A percentile compares a stretch with the other conserved stretches of the same genome.
Conservation (phyloP, 2,329 filamentous ascomycete species). For the Fusarium transvaalense region DNA sequence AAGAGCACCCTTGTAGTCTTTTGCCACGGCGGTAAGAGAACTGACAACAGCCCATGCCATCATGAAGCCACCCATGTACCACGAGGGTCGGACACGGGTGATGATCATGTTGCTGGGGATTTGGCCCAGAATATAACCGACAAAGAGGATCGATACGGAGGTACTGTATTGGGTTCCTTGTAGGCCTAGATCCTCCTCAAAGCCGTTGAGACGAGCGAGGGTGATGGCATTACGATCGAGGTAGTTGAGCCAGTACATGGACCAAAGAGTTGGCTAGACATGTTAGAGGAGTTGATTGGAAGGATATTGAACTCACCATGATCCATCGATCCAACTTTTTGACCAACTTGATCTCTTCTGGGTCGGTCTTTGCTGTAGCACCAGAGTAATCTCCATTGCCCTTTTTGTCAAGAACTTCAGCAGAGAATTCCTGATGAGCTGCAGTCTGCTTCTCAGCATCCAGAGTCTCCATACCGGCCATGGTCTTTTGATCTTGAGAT, state of each 20-base stretch:
- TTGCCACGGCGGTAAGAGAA: conserved; percentile 56
- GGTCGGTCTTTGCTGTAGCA: conserved; percentile 38
- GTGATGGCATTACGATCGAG: conserved; percentile 69
- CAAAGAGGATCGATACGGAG: conserved; percentile 54
- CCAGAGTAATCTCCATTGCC: conserved; percentile 42
- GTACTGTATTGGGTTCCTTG: conserved; percentile 54
- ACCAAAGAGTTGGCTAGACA: conserved; percentile 52
- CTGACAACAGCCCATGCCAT: conserved; percentile 57
- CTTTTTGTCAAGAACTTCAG: conserved; percentile 38
- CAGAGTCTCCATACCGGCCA: conserved; percentile 6
- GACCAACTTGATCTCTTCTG: conserved; percentile 37
- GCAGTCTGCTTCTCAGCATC: conserved; percentile 40
- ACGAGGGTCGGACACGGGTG: conserved; percentile 57
- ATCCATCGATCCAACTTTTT: conserved; percentile 41
- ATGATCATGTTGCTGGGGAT: conserved; percentile 59
- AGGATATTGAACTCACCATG: conserved; percentile 12
- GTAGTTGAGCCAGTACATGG: conserved; percentile 58
- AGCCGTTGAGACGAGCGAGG: conserved; percentile 65
- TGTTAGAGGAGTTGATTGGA: not conserved
- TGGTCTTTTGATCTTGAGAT: conserved; percentile 18
- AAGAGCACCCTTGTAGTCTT: conserved; percentile 58
- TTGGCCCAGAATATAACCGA: conserved; percentile 54
- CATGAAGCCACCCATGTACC: conserved; percentile 58
- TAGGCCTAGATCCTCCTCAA: conserved; percentile 66
- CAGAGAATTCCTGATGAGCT: conserved; percentile 36